Conservation (phyloP, 495 filamentous ascomycete genomes). For the Immersiella caudata region DNA sequence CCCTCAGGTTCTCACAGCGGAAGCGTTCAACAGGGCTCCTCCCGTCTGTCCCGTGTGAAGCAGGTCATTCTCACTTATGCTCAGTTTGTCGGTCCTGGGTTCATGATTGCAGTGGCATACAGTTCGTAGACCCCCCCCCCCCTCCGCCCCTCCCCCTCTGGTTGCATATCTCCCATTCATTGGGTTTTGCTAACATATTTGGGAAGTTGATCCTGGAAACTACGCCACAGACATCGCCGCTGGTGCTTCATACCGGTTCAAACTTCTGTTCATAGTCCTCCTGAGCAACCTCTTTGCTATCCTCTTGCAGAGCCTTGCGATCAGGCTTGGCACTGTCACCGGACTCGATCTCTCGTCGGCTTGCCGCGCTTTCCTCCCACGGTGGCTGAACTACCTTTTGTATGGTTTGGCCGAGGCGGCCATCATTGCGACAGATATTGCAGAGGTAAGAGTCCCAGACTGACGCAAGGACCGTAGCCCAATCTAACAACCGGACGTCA, state of each 20-base stretch:
- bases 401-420: conserved; percentile 36
- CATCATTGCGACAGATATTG: conserved; percentile 58
- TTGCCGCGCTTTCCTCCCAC: conserved; percentile 33
- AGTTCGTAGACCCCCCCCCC: conserved; percentile 47
- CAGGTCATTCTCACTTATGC: conserved; percentile 61
- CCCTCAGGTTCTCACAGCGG: conserved; percentile 7
- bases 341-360: conserved; percentile 36
- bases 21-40: not conserved
- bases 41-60: conserved; percentile 32
- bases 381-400: conserved; percentile 36
- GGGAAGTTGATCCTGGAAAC: conserved; percentile 38
- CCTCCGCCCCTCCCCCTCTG: too few relatives aligned
- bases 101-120: conserved; percentile 76
- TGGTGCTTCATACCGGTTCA: conserved; percentile 35
- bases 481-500: conserved; percentile 39
- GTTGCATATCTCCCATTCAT: conserved; percentile 18
- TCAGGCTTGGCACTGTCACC: conserved; percentile 39
- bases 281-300: conserved; percentile 39
- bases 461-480: not conserved
- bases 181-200: not conserved
- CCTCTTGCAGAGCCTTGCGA: conserved; percentile 34
- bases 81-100: conserved; percentile 84
- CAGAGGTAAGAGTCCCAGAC: conserved; percentile 56
- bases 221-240: conserved; percentile 40
- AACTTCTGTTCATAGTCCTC: conserved; percentile 39